Percentiles rank a stretch among this genome's conserved stretches.
Evolutionary conservation across 768 basidiomycete genomes (phyloP).

Genomic region (Amylocystis lapponica): DNA sequence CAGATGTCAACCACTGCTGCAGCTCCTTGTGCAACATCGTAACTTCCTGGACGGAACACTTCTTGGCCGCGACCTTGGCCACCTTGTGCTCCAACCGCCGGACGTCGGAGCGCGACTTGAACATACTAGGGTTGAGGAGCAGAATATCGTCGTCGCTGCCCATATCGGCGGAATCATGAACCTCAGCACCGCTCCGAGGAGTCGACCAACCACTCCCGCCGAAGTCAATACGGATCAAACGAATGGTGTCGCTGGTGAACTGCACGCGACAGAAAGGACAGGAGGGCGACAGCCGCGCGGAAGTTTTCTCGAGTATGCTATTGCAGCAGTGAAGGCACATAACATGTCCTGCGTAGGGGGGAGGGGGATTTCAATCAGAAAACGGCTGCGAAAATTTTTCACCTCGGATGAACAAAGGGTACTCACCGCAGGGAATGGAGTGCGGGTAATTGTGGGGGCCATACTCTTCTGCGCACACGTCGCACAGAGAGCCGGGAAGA

Average conservation of each 20-base stretch:
- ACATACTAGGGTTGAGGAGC: conserved; percentile 15
- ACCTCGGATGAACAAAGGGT: conserved; percentile 13
- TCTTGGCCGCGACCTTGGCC: conserved; percentile 72
- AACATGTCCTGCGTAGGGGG: conserved; percentile 57
- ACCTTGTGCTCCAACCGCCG: conserved; percentile 74
- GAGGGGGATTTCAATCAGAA: conserved; percentile 7
- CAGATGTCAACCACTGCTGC: conserved; percentile 65
- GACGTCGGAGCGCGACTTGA: conserved; percentile 42
- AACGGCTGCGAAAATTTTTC: conserved; percentile 21
- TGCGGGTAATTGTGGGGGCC: conserved; percentile 69
- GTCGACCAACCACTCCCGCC: conserved; percentile 61
- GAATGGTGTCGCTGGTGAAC: conserved; percentile 60
- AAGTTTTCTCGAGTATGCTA: conserved; percentile 77
- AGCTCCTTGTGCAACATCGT: conserved; percentile 72
- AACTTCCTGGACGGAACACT: conserved; percentile 85
- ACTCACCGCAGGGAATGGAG: conserved; percentile 76
- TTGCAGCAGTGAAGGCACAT: conserved; percentile 73
- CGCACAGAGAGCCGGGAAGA: conserved; percentile 77
- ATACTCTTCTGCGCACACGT: conserved; percentile 87
- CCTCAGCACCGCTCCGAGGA: conserved; percentile 50
- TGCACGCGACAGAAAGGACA: conserved; percentile 84
- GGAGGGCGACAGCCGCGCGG: conserved; percentile 59
- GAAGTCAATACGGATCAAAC: conserved; percentile 78
- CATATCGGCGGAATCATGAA: conserved; percentile 39
- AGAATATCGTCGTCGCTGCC: conserved; percentile 25